Conservation (phyloP, 805 yeast species). For the Spathaspora boniae region DNA sequence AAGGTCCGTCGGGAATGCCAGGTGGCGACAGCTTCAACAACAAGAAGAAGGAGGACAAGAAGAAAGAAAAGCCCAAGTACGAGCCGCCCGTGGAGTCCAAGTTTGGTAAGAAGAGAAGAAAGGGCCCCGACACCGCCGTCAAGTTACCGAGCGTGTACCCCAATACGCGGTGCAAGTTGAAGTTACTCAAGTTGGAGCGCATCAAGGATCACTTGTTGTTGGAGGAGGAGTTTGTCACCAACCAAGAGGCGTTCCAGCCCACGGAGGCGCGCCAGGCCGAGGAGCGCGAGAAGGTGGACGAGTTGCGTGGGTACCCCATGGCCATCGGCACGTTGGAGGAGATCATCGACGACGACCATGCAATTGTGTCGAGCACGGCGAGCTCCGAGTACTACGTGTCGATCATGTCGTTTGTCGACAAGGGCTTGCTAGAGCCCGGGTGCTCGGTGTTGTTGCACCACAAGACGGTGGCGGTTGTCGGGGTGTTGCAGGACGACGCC, state of each 20-base stretch:
- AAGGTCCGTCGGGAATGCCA: slow-evolving; percentile 53
- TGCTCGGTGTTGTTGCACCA: slow-evolving; percentile 94
- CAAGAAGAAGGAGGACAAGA: slow-evolving; percentile 59
- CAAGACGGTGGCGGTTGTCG: slow-evolving; percentile 94
- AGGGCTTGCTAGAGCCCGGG: slow-evolving; percentile 93
- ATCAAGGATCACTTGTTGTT: slow-evolving; percentile 92
- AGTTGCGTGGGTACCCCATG: slow-evolving; percentile 93
- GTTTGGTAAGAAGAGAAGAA: slow-evolving; percentile 88
- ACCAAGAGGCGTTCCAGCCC: slow-evolving; percentile 92
- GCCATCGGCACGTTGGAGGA: slow-evolving; percentile 95
- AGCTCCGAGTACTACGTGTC: slow-evolving; percentile 98
- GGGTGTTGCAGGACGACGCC: slow-evolving; percentile 96
- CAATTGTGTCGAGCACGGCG: slow-evolving; percentile 91
- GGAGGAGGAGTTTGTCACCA: slow-evolving; percentile 94
- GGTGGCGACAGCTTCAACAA: slow-evolving; percentile 46
- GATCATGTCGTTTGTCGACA: slow-evolving; percentile 93
- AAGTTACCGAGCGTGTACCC: slow-evolving; percentile 88
- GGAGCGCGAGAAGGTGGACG: slow-evolving; percentile 92
- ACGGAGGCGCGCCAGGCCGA: slow-evolving; percentile 96
- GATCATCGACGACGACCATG: slow-evolving; percentile 97
- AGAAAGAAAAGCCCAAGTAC: slow-evolving; percentile 89
- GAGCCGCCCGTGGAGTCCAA: slow-evolving; percentile 98
- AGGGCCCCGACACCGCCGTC: slow-evolving; percentile 83
- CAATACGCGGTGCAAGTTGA: slow-evolving; percentile 88
- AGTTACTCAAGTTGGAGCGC: slow-evolving; percentile 87